These are phyloP conservation scores for Colletotrichum sp. DNA, from an alignment of 2,329 filamentous ascomycete species.

Conservation along the genomic window DNA sequence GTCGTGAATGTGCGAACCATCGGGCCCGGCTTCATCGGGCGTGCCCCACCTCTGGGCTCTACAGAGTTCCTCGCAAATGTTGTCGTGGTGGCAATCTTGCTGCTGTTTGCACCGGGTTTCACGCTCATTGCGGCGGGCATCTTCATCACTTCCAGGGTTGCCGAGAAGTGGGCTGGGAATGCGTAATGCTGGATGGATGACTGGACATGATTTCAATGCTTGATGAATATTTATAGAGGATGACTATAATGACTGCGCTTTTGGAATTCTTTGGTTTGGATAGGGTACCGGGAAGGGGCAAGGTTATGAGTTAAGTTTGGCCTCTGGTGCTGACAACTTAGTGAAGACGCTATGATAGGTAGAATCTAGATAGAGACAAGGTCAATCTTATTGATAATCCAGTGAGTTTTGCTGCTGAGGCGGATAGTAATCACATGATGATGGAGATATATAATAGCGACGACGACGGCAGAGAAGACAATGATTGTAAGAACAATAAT, in stretches of 20 bases:
- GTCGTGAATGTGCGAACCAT: slow-evolving; percentile 6
- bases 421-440: background rate
- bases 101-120: slow-evolving; percentile 15
- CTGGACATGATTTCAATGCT: background rate
- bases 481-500: background rate
- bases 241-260: background rate
- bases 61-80: slow-evolving; percentile 14
- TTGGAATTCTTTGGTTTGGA: background rate
- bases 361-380: background rate
- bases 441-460: background rate
- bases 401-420: accelerated
- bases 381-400: accelerated
- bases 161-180: slow-evolving; percentile 6
- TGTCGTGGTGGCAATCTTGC: slow-evolving; percentile 1
- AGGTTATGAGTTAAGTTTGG: background rate
- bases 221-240: background rate
- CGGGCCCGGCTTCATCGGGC: slow-evolving; percentile 4
- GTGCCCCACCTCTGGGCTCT: slow-evolving; percentile 6
- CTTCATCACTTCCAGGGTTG: slow-evolving; percentile 13
- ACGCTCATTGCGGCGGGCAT: slow-evolving; percentile 12
- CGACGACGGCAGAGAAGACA: background rate
- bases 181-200: background rate
- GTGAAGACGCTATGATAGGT: background rate
- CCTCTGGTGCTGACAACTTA: background rate
- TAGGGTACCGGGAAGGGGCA: background rate